Base-by-base conservation (phyloP, 2,329 filamentous ascomycete genomes). In the Aspergillus awamori region DNA sequence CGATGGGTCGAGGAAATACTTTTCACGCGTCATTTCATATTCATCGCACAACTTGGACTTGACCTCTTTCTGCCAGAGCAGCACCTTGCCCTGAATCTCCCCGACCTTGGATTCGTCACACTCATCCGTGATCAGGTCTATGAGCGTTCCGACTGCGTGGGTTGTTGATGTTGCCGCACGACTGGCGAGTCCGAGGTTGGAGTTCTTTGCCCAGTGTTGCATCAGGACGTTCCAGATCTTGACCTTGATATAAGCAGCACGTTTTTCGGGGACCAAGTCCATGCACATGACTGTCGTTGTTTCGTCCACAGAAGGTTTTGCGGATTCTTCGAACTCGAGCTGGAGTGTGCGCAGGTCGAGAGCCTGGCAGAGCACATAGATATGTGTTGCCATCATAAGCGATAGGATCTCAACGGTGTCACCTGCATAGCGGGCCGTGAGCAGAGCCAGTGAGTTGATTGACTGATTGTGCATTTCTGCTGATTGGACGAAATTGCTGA, bases 391-490 rank as follows among this genome's bases (percentile, higher is more conserved):
- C 6, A 74, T 76, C 77, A 89, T 84, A 57, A 86, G 78, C 0
- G 80, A 78, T 1, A 89, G 70, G 0, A 88, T 64, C 33, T 89
- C 85, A 0, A 82, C 78, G 0, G 86, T 84, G 58, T 83, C 80
- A 56, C 83, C 73, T 0, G 86, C 86, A 51, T 85, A 84, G 2
- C 87, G 81, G 0, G 83, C 83, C 0, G 82, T 82, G 6, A 89
- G 76, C 0, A 90, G 30, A 0, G 88, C 88, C 13, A 90, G 79
- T 0, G 85, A 88, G 69, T 91, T 91, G 63, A 91, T 77, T 0
- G 82, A 79, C 70, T 91, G 87, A 67, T 90, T 90, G 39, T 83
- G 79, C 83, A 89, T 88, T 70, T 91, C 88, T 1, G 88, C 87
- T 0, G 82, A 82, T 71, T 87, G 86, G 1, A 90, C 85, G 66